Evolutionary conservation across 768 basidiomycete genomes (phyloP).

Genomic region (Hericium erinaceus): DNA sequence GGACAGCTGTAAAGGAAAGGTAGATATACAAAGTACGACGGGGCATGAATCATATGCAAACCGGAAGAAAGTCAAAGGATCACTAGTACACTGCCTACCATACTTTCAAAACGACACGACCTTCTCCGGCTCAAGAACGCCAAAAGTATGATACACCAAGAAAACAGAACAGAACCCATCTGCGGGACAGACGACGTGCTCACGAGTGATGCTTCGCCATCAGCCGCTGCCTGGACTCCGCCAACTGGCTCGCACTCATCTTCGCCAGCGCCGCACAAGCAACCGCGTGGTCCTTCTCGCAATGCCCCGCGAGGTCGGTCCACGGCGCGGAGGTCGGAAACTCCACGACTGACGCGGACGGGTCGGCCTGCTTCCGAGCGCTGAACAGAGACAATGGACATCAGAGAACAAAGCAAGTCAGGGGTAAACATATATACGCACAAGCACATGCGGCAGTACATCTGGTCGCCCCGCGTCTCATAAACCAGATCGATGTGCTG

Average conservation of each 20-base stretch:
- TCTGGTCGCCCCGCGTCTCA: neutral
- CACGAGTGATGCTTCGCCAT: neutral
- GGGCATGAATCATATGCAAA: no score
- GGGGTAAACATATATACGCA: neutral
- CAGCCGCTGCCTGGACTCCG: conserved; percentile 9
- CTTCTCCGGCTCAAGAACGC: no score
- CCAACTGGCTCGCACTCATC: conserved; percentile 3
- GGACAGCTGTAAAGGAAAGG: no score
- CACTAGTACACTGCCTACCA: no score
- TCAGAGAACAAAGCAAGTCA: neutral
- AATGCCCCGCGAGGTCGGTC: conserved; percentile 4
- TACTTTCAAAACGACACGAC: no score
- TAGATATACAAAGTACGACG: no score
- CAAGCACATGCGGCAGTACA: conserved; percentile 12
- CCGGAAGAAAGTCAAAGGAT: no score
- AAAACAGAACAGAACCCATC: no score
- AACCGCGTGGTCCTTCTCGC: conserved; percentile 5
- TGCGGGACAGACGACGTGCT: no score
- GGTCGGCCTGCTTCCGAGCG: conserved; percentile 5
- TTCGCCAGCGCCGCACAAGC: conserved; percentile 7
- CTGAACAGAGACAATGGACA: neutral
- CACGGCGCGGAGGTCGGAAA: conserved; percentile 1
- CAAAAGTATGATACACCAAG: no score
- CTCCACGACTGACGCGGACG: neutral
- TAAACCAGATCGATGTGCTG: conserved; percentile 10